Conservation (phyloP, 768 basidiomycete genomes). For the Boletellus emodensis region DNA sequence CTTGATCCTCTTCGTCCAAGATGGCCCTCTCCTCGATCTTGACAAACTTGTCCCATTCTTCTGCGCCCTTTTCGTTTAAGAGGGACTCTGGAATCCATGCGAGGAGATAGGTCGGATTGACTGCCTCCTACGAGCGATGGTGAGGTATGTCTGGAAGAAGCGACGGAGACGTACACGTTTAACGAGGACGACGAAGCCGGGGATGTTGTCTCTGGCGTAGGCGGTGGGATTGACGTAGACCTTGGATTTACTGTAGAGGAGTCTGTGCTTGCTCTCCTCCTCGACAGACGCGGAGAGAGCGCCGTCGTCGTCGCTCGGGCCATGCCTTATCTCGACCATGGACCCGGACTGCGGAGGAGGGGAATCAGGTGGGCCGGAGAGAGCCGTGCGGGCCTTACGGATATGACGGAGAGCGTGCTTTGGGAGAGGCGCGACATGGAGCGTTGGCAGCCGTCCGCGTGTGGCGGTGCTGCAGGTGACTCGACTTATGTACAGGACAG, state of each 20-base stretch:
- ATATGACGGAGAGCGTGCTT: slow-evolving; percentile 44
- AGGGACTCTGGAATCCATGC: slow-evolving; percentile 93
- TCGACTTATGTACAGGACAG: background rate
- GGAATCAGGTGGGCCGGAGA: slow-evolving; percentile 3
- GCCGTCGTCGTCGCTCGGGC: slow-evolving; percentile 16
- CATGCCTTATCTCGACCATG: slow-evolving; percentile 74
- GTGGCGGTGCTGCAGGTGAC: slow-evolving; percentile 11
- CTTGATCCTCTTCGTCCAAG: slow-evolving; percentile 66
- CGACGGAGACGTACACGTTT: slow-evolving; percentile 60
- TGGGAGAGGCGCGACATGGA: slow-evolving; percentile 30
- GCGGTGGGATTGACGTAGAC: slow-evolving; percentile 95
- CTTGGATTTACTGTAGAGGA: slow-evolving; percentile 89
- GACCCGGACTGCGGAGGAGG: slow-evolving; percentile 40
- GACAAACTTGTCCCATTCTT: slow-evolving; percentile 88
- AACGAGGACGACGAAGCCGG: slow-evolving; percentile 89
- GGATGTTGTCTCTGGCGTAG: slow-evolving; percentile 88
- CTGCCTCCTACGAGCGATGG: slow-evolving; percentile 52
- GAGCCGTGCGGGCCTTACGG: slow-evolving; percentile 34
- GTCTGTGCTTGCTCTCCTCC: slow-evolving; percentile 61
- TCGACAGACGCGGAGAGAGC: slow-evolving; percentile 23
- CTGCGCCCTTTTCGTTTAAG: slow-evolving; percentile 73
- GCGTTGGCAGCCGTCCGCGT: slow-evolving; percentile 17
- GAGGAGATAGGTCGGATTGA: slow-evolving; percentile 73
- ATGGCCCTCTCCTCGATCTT: slow-evolving; percentile 69
- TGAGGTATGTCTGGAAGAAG: slow-evolving; percentile 4